Base-by-base conservation (phyloP, 2,329 filamentous ascomycete species). In the Fusarium chlamydosporum region DNA sequence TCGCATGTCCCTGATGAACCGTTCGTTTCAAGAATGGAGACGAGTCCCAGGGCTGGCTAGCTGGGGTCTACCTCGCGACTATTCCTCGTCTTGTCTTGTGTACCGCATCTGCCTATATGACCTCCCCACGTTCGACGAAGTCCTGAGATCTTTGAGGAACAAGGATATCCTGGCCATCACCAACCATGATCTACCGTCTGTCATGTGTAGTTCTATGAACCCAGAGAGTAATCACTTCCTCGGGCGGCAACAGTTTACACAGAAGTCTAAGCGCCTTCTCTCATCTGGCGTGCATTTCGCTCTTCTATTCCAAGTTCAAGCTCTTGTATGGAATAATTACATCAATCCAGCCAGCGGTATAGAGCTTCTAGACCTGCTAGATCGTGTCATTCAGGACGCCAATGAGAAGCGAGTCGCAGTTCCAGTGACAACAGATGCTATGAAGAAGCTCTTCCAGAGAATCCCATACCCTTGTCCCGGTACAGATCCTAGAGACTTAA, bases 241-340 rank as follows among this genome's bases (percentile, higher is more conserved):
- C 3, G 68, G 68, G 13, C 48, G 74, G 9, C 67, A 77, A 16
- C 51, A 70, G 2, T 75, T 76, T 8, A 37, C 56, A 2, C 65
- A 45, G 56, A 76, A 26, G 43, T 35, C 61, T 27, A 59, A 68
- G 45, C 52, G 33, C 4, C 53, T 66, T 3, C 70, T 87, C 3
- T 18, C 34, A 3, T 29, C 52, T 0, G 52, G 53, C 6, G 35
- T 58, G 79, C 86, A 7, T 2, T 92, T 89, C 65, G 75, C 78
- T 0, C 72, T 89, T 1, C 80, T 87, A 7, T 91, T 88, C 71
- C 89, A 92, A 68, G 79, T 92, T 7, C 85, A 91, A 51, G 84
- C 83, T 16, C 78, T 94, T 7, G 87, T 89, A 1, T 82, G 84
- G 71, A 91, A 91, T 68, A 87, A 86, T 23, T 88, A 85, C 56